Evolutionary conservation across 2,329 filamentous ascomycete genomes (phyloP), one percentile per base, ranked within the genome.

Genomic region (Colletotrichum graminicola): DNA sequence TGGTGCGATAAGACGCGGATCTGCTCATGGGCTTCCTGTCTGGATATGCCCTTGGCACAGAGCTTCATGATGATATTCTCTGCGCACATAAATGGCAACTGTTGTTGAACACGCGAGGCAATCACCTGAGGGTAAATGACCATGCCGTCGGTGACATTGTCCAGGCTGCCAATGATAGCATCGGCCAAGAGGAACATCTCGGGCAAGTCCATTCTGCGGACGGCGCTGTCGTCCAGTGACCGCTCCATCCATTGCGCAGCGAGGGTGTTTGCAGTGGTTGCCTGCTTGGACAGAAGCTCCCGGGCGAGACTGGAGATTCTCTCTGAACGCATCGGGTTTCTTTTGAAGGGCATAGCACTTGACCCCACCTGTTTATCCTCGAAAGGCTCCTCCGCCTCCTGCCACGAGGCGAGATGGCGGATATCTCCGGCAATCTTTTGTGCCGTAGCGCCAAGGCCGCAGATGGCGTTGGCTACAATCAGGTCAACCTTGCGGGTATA

Each of bases 1-100:
- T 62, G 85, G 82, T 94, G 92, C 2, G 89, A 93, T 56, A 97
- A 86, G 2, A 97, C 92, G 8, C 92, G 91, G 77, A 97, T 95
- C 81, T 95, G 85, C 83, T 97, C 94, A 81, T 97, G 94, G 1
- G 93, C 41, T 16, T 95, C 93, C 79, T 97, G 94, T 61, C 94
- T 85, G 16, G 89, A 93, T 34, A 85, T 87, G 36, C 93, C 93
- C 77, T 91, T 88, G 68, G 90, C 88, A 36, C 91, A 89, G 69
- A 95, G 86, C 75, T 89, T 90, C 93, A 97, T 94, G 79, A 95
- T 93, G 78, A 94, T 91, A 75, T 34, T 36, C 23, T 76, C 78
- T 10, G 91, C 94, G 16, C 90, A 88, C 92, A 95, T 97, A 82
- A 97, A 97, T 1, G 95, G 95, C 18, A 98, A 88, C 81, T 97